A percentile compares a stretch with the other conserved stretches of the same genome.
phyloP scores from a whole-genome alignment of 2,329 filamentous ascomycete species.

The Talaromyces sp. region DNA sequence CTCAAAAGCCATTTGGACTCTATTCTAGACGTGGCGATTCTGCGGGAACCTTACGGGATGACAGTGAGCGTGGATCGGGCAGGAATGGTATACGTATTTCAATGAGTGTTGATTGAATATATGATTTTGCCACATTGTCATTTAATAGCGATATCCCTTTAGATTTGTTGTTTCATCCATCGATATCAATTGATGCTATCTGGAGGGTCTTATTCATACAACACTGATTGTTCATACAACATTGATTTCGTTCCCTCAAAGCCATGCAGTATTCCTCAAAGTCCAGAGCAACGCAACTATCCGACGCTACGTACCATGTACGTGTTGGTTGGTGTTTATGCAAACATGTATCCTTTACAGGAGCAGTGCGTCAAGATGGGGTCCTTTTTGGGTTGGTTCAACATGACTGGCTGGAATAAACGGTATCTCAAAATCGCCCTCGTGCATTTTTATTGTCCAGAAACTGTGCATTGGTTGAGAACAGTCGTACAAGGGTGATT shows the following conservation, averaged over 20 bases:
- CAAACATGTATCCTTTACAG: neutral
- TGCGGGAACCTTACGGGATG: constrained; percentile 90
- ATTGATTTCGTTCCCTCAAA: neutral
- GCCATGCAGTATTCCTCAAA: neutral
- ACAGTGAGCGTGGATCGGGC: constrained; percentile 83
- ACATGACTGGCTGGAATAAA: neutral
- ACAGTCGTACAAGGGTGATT: no score
- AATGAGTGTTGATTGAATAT: constrained; percentile 32
- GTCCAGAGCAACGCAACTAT: neutral
- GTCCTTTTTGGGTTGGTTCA: neutral
- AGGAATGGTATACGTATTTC: constrained; percentile 82
- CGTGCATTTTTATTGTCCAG: no score
- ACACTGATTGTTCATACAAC: no score
- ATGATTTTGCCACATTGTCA: neutral
- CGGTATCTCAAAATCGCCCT: no score
- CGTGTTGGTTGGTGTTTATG: neutral
- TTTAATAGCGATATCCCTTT: neutral
- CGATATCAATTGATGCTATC: neutral
- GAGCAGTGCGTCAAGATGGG: neutral
- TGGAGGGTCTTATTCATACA: neutral
- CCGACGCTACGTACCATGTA: neutral
- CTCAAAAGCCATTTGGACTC: constrained; percentile 82
- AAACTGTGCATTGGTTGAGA: no score
- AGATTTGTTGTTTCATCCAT: neutral
- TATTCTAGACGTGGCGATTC: constrained; percentile 78